These are phyloP conservation scores for Metschnikowia lochheadii DNA, from an alignment of 805 yeast genomes.

Conservation along the genomic window DNA sequence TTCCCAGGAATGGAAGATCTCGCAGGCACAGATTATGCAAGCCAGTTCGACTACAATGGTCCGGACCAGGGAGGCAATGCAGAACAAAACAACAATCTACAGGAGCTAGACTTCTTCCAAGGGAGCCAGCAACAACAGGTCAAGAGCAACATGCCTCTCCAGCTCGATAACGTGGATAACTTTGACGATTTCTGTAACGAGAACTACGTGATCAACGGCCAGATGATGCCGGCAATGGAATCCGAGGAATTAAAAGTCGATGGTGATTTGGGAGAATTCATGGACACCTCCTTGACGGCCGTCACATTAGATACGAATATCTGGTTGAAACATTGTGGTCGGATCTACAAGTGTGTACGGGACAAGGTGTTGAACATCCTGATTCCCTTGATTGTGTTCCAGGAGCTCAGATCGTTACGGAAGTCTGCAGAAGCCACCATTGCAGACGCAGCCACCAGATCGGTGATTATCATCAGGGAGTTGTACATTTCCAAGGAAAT, in stretches of 20 bases:
- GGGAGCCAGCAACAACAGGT: constrained; percentile 10
- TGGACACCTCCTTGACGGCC: constrained; percentile 54
- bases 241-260: constrained; percentile 19
- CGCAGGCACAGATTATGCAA: constrained; percentile 30
- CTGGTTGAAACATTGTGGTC: constrained; percentile 79
- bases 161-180: constrained; percentile 6
- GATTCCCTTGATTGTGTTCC: constrained; percentile 73
- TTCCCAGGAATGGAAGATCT: constrained; percentile 23
- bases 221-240: constrained; percentile 14
- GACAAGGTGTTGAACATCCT: constrained; percentile 55
- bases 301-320: constrained; percentile 72
- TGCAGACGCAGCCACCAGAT: constrained; percentile 76
- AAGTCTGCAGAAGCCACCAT: constrained; percentile 69
- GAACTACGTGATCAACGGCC: constrained; percentile 21
- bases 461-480: constrained; percentile 70
- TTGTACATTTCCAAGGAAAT: constrained; percentile 53
- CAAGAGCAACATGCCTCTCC: constrained; percentile 5
- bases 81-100: constrained; percentile 3
- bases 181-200: constrained; percentile 23
- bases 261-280: constrained; percentile 54
- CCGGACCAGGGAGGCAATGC: background rate
- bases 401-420: constrained; percentile 67
- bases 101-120: constrained; percentile 7
- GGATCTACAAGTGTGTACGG: constrained; percentile 63
- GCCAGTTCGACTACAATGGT: constrained; percentile 19